phyloP scores from a whole-genome alignment of 768 basidiomycete genomes.

The Dioszegia aurantiaca region DNA sequence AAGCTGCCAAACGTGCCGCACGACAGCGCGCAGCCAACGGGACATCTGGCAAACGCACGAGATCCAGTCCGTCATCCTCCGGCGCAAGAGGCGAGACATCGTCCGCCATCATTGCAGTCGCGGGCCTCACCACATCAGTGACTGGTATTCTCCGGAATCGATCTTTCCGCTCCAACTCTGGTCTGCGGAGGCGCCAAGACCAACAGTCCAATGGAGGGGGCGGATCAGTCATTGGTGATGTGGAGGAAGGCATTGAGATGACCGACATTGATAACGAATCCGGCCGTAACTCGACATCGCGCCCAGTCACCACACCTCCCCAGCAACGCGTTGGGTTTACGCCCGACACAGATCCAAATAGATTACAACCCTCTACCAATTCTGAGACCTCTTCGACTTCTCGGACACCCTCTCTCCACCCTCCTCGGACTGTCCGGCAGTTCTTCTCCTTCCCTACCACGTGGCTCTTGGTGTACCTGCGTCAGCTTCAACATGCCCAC shows the following conservation, averaged over 20 bases:
- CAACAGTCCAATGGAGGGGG: not conserved
- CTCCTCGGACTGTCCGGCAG: conserved; percentile 34
- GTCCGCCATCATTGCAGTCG: conserved; percentile 23
- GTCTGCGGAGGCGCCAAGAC: conserved; percentile 23
- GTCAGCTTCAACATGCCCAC: conserved; percentile 42
- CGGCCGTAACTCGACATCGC: not conserved
- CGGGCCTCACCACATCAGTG: conserved; percentile 32
- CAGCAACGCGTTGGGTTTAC: conserved; percentile 12
- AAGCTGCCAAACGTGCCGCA: conserved; percentile 36
- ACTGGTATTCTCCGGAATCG: conserved; percentile 36
- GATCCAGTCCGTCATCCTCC: not conserved
- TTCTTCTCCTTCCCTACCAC: conserved; percentile 45
- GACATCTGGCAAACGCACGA: not conserved
- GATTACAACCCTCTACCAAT: conserved; percentile 23
- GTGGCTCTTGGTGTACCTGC: conserved; percentile 39
- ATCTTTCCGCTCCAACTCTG: conserved; percentile 13
- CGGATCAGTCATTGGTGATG: conserved; percentile 13
- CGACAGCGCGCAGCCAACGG: conserved; percentile 19
- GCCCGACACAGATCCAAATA: not conserved
- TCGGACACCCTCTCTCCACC: conserved; percentile 42
- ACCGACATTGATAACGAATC: not conserved
- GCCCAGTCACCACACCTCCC: not conserved
- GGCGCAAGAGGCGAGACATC: conserved; percentile 8
- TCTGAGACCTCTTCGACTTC: conserved; percentile 44
- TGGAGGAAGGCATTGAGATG: conserved; percentile 32